Evolutionary conservation across 345 rosid species (phyloP).

Genomic region (Nephelium lappaceum): DNA sequence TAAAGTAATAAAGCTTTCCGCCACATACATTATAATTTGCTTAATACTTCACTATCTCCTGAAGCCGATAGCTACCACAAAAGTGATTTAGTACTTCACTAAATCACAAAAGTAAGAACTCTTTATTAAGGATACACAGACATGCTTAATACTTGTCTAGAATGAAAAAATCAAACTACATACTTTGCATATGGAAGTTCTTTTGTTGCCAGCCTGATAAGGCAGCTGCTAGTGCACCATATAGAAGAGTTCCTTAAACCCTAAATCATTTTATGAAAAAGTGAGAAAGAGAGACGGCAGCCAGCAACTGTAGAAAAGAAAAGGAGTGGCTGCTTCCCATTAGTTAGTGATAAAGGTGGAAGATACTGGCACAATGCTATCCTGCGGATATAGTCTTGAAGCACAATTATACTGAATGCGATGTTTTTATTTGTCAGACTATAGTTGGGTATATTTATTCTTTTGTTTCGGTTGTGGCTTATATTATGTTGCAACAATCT

Average conservation of each 20-base stretch:
- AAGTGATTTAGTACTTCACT: neutral
- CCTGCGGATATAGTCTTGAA: neutral
- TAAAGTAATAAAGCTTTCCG: conserved; percentile 8
- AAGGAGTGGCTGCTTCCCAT: neutral
- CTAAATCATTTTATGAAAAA: neutral
- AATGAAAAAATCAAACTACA: neutral
- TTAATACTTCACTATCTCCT: neutral
- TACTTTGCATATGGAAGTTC: conserved; percentile 10
- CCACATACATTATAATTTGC: conserved; percentile 11
- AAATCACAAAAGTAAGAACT: neutral
- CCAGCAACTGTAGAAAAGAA: neutral
- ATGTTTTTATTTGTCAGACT: neutral
- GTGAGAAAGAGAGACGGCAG: neutral
- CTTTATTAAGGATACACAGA: neutral
- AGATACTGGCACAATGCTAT: neutral
- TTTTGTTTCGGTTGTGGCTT: neutral
- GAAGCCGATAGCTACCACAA: too few species aligned
- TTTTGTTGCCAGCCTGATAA: neutral
- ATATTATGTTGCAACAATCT: neutral
- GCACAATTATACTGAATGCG: neutral
- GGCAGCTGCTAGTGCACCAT: neutral
- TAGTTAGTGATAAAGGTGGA: neutral
- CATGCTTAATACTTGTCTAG: neutral
- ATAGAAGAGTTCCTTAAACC: neutral
- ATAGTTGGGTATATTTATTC: neutral